Conservation (phyloP, 495 filamentous ascomycete species). For the Neurospora tetraspora region DNA sequence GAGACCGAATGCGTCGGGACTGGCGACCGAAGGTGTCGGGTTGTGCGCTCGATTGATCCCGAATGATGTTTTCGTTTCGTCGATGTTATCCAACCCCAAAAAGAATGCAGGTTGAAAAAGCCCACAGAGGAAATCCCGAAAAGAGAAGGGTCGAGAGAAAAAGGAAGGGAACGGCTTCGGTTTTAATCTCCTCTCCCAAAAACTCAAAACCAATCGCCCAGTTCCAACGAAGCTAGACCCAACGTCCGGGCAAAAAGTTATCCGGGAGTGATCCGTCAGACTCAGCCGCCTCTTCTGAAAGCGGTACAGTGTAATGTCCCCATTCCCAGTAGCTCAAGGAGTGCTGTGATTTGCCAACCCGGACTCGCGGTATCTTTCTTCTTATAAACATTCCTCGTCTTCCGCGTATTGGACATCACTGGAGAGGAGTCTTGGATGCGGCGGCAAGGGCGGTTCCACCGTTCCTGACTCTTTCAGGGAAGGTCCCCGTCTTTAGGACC, state of each 20-base stretch:
- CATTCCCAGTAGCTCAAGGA: neutral
- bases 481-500: neutral
- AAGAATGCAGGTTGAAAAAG: neutral
- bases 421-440: neutral
- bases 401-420: neutral
- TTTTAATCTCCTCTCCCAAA: neutral
- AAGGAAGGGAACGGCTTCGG: neutral
- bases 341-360: neutral
- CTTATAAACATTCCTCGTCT: neutral
- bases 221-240: neutral
- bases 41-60: neutral
- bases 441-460: neutral
- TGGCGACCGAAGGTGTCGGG: neutral
- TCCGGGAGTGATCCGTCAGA: neutral
- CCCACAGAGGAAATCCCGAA: neutral
- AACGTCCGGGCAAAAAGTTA: neutral
- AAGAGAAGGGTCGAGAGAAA: neutral
- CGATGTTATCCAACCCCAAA: neutral
- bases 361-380: neutral
- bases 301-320: neutral
- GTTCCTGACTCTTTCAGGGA: neutral
- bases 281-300: neutral
- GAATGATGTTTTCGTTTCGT: neutral
- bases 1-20: neutral
- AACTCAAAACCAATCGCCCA: neutral